phyloP scores from a whole-genome alignment of 768 basidiomycete species.

The Phaeotremella skinneri region DNA sequence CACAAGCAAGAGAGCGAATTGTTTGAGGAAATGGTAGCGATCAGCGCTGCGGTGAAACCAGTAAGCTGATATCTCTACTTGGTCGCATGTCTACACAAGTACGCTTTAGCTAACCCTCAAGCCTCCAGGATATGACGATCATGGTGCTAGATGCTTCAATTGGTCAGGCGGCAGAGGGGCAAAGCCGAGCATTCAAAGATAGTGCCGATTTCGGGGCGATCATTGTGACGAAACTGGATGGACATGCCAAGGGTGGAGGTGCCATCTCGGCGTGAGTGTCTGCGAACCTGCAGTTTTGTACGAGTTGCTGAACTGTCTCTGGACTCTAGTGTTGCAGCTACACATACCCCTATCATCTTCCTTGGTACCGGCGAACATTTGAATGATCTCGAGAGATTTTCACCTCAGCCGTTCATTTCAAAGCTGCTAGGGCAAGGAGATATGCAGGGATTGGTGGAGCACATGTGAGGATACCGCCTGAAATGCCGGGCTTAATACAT shows the following conservation, averaged over 20 bases:
- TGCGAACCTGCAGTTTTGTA: background rate
- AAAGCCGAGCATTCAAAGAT: slow-evolving; percentile 95
- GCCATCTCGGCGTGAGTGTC: slow-evolving; percentile 91
- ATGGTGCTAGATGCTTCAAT: slow-evolving; percentile 96
- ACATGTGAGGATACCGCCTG: slow-evolving; percentile 61
- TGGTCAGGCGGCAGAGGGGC: slow-evolving; percentile 96
- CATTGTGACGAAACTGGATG: slow-evolving; percentile 99
- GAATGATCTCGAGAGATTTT: slow-evolving; percentile 93
- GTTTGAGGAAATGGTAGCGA: slow-evolving; percentile 97
- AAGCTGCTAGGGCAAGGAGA: slow-evolving; percentile 94
- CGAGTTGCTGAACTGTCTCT: background rate
- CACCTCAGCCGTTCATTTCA: slow-evolving; percentile 94
- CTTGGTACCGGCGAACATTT: slow-evolving; percentile 96
- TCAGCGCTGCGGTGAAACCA: slow-evolving; percentile 86
- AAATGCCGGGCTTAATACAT: background rate
- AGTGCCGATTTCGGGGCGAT: slow-evolving; percentile 97
- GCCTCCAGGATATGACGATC: slow-evolving; percentile 73
- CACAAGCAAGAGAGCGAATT: slow-evolving; percentile 96
- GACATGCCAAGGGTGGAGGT: slow-evolving; percentile 97
- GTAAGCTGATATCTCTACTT: slow-evolving; percentile 43
- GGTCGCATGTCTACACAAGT: background rate
- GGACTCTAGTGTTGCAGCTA: slow-evolving; percentile 80
- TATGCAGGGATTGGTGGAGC: slow-evolving; percentile 94
- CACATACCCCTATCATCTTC: slow-evolving; percentile 97
- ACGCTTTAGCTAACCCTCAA: slow-evolving; percentile 3